These are phyloP conservation scores for Malus hybrid DNA, from an alignment of 331 rosid genomes.

Conservation along the genomic window DNA sequence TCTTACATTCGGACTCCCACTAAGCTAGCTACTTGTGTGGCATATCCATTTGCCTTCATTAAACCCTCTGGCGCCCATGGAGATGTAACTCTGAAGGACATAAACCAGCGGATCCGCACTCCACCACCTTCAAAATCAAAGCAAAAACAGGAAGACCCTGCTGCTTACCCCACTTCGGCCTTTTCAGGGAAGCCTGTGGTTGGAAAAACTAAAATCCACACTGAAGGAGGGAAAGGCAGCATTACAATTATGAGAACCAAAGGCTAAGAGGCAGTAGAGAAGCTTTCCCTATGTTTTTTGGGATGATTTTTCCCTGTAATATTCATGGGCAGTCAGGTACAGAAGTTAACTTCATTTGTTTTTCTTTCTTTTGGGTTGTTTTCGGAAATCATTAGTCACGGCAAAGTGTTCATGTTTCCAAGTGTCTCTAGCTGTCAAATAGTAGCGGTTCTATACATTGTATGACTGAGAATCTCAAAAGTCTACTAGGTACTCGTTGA, in stretches of 20 bases:
- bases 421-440: slow-evolving; percentile 28
- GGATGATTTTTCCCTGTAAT: slow-evolving; percentile 37
- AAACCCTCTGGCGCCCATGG: slow-evolving; percentile 95
- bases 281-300: slow-evolving; percentile 19
- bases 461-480: slow-evolving; percentile 30
- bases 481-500: slow-evolving; percentile 12
- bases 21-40: slow-evolving; percentile 79
- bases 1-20: slow-evolving; percentile 67
- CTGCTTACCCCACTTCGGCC: slow-evolving; percentile 77
- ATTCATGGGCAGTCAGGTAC: slow-evolving; percentile 25
- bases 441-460: slow-evolving; percentile 19
- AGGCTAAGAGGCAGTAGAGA: slow-evolving; percentile 45
- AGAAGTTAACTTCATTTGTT: slow-evolving; percentile 30
- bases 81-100: slow-evolving; percentile 91
- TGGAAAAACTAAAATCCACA: slow-evolving; percentile 86
- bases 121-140: slow-evolving; percentile 70
- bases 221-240: slow-evolving; percentile 98
- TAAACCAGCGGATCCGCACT: slow-evolving; percentile 81
- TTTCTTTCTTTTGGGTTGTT: not conserved
- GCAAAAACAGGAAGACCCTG: slow-evolving; percentile 47
- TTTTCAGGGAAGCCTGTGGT: slow-evolving; percentile 98
- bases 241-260: slow-evolving; percentile 95
- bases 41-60: slow-evolving; percentile 93
- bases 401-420: slow-evolving; percentile 32
- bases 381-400: slow-evolving; percentile 28